Evolutionary conservation across 169 alveolate species (phyloP).

Genomic region (Amoebophrya sp.): DNA sequence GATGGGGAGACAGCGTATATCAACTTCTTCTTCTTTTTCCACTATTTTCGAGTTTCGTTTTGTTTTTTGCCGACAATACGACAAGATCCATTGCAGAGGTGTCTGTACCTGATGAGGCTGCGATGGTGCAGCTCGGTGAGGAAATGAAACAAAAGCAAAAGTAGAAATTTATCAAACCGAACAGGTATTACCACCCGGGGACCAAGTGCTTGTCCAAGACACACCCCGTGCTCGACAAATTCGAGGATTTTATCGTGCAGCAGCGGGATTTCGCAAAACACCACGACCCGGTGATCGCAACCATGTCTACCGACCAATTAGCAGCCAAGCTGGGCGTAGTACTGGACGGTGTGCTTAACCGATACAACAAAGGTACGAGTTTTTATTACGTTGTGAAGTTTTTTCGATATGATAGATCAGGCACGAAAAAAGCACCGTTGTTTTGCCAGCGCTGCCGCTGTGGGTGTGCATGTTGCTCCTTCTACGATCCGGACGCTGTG

Average conservation of each 20-base stretch:
- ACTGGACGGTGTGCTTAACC: neutral
- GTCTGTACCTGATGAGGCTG: too few relatives aligned
- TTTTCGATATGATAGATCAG: too few relatives aligned
- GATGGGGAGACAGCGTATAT: slow-evolving; percentile 7
- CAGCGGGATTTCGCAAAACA: neutral
- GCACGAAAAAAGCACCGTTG: too few relatives aligned
- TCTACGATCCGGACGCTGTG: too few relatives aligned
- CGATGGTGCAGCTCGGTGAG: too few relatives aligned
- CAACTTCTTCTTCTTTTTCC: neutral
- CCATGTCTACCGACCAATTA: neutral
- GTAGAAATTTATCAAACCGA: neutral
- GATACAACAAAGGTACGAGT: neutral
- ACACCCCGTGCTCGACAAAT: neutral
- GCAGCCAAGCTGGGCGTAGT: neutral
- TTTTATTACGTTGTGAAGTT: too few relatives aligned
- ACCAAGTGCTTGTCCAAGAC: neutral
- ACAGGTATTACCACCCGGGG: neutral
- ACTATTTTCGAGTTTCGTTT: neutral
- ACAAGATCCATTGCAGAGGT: too few relatives aligned
- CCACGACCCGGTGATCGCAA: neutral
- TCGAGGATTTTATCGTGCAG: neutral
- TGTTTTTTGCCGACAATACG: neutral
- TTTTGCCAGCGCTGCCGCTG: too few relatives aligned
- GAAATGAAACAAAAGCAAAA: too few relatives aligned
- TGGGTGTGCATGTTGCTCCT: too few relatives aligned